Conservation (phyloP, 805 yeast genomes). For the Komagataella mondaviorum region DNA sequence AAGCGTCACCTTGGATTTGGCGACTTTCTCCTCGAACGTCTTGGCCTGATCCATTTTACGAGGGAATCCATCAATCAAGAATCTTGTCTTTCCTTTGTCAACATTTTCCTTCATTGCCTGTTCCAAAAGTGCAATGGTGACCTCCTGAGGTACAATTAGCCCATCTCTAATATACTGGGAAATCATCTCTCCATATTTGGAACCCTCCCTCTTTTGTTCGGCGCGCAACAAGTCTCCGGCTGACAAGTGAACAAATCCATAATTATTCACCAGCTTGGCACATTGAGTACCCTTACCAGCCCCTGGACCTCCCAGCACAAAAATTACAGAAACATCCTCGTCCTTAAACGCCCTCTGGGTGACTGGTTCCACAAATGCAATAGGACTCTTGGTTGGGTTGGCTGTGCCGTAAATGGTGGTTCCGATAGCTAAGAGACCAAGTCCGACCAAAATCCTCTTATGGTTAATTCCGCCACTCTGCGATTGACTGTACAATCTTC, state of each 20-base stretch:
- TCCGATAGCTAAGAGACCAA: conserved; percentile 18
- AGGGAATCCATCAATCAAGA: conserved; percentile 93
- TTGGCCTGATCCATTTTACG: conserved; percentile 96
- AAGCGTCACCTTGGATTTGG: conserved; percentile 54
- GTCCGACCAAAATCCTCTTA: conserved; percentile 5
- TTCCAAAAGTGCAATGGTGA: conserved; percentile 72
- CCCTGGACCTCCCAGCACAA: conserved; percentile 96
- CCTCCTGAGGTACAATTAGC: conserved; percentile 82
- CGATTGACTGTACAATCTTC: background rate
- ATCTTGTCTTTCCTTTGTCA: conserved; percentile 40
- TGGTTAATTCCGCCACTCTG: background rate
- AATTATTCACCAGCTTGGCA: conserved; percentile 67
- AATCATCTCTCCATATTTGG: conserved; percentile 76
- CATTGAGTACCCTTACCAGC: conserved; percentile 98
- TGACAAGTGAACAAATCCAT: conserved; percentile 73
- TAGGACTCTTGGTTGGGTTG: conserved; percentile 16
- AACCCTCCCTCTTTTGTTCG: conserved; percentile 74
- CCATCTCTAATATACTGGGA: conserved; percentile 81
- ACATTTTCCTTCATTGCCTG: conserved; percentile 56
- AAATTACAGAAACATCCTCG: conserved; percentile 65
- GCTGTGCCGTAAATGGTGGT: conserved; percentile 18
- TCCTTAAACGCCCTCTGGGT: conserved; percentile 34
- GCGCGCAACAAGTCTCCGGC: conserved; percentile 96
- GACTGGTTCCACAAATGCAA: conserved; percentile 18
- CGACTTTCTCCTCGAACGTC: conserved; percentile 74